A percentile compares a stretch with the other conserved stretches of the same genome.
Evolutionary conservation across 2,329 filamentous ascomycete genomes (phyloP).

Genomic region (Penicillium sp.): DNA sequence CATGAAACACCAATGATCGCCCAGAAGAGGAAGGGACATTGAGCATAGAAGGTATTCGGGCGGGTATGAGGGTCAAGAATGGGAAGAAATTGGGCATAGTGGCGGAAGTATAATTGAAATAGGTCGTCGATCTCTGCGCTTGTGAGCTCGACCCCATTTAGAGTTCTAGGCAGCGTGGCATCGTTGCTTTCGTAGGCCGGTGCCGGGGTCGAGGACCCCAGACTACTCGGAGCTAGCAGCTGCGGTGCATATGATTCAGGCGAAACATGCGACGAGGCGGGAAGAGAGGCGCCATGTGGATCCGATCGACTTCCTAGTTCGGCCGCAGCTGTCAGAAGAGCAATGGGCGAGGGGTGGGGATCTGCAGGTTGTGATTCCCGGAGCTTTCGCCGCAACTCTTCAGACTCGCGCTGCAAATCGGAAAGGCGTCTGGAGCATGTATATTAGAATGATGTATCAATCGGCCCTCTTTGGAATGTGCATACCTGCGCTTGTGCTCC

Average conservation of each 20-base stretch:
- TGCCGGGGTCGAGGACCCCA: slow-evolving; percentile 14
- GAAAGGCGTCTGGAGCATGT: slow-evolving; percentile 32
- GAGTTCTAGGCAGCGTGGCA: slow-evolving; percentile 29
- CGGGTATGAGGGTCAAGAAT: slow-evolving; percentile 51
- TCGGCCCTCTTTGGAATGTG: background rate
- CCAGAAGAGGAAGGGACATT: slow-evolving; percentile 85
- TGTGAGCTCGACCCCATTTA: slow-evolving; percentile 33
- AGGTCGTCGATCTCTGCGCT: slow-evolving; percentile 40
- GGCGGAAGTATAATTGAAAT: slow-evolving; percentile 39
- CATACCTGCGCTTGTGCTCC: slow-evolving; percentile 45
- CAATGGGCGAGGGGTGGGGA: slow-evolving; percentile 25
- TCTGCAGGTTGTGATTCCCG: slow-evolving; percentile 25
- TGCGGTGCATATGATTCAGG: slow-evolving; percentile 23
- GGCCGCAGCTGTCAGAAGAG: slow-evolving; percentile 32
- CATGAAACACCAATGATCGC: slow-evolving; percentile 52
- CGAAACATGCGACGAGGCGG: slow-evolving; percentile 4
- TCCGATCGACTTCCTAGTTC: slow-evolving; percentile 29
- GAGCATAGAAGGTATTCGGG: slow-evolving; percentile 73
- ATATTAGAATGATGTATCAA: background rate
- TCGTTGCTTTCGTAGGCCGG: slow-evolving; percentile 12
- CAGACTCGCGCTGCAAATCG: slow-evolving; percentile 40
- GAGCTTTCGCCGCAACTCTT: slow-evolving; percentile 38
- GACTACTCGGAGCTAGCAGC: slow-evolving; percentile 19
- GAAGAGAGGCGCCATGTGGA: slow-evolving; percentile 5
- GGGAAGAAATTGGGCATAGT: slow-evolving; percentile 41